phyloP scores from a whole-genome alignment of 768 basidiomycete species.

The Dioszegia aurantiaca region DNA sequence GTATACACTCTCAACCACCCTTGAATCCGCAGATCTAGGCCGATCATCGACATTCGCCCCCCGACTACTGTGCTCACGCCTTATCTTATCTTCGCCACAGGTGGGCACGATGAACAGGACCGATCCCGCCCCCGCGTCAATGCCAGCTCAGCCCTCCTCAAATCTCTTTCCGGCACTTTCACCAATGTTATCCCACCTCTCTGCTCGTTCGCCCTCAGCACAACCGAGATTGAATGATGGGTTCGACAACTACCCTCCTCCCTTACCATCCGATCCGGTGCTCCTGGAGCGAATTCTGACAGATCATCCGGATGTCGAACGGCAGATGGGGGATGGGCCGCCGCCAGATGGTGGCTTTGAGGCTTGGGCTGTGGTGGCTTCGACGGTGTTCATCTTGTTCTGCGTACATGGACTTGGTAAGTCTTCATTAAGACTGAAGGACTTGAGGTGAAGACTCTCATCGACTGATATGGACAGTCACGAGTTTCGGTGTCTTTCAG shows the following conservation, averaged over 20 bases:
- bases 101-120: no score
- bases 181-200: slow-evolving; percentile 17
- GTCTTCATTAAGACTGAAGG: no score
- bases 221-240: slow-evolving; percentile 27
- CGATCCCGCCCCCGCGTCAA: not conserved
- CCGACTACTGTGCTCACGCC: no score
- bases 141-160: not conserved
- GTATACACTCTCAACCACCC: no score
- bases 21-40: no score
- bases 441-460: no score
- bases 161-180: slow-evolving; percentile 4
- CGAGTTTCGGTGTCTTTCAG: slow-evolving; percentile 45
- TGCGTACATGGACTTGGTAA: slow-evolving; percentile 46
- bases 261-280: slow-evolving; percentile 20
- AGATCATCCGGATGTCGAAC: slow-evolving; percentile 25
- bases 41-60: no score
- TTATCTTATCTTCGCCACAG: no score
- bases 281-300: slow-evolving; percentile 27
- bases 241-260: slow-evolving; percentile 36
- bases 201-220: slow-evolving; percentile 6
- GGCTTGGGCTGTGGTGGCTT: slow-evolving; percentile 44
- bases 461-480: slow-evolving; percentile 28
- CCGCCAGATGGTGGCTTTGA: slow-evolving; percentile 49
- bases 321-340: slow-evolving; percentile 36
- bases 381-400: slow-evolving; percentile 43